Evolutionary conservation across 1,284 basidiomycete species (phyloP), one percentile per base, ranked within the genome.

Genomic region (Spongispora temasekensis): DNA sequence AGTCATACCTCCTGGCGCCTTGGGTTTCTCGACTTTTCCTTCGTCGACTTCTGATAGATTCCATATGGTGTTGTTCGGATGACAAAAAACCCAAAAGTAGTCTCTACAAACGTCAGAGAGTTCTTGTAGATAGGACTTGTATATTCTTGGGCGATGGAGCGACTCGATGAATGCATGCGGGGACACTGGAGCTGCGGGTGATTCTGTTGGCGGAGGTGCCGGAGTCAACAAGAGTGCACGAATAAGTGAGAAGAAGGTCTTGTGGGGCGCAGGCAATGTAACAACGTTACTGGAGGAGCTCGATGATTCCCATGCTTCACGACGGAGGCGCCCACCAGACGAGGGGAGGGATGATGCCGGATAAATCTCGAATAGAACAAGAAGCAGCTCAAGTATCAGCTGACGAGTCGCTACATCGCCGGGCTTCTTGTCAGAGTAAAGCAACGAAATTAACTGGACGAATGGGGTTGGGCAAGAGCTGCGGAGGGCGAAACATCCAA

Each of bases 21-120:
- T 86, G 4, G 97, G 97, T 68, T 89, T 91, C 76, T 95, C 94
- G 5, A 96, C 93, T 58, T 86, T 85, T 2, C 79, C 84, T 71
- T 94, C 89, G 68, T 98, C 91, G 1, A 93, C 88, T 67, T 95
- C 89, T 6, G 82, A 77, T 28, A 96, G 78, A 19, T 88, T 80
- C 95, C 95, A 98, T 51, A 97, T 88, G 1, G 88, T 87, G 71
- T 99, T 99, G 68, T 90, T 90, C 3, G 91, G 90, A 73, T 99
- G 97, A 72, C 97, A 98, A 78, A 98, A 98, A 58, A 99, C 91
- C 95, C 97, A 98, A 76, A 98, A 98, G 77, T 97, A 98, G 74
- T 99, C 97, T 21, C 95, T 79, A 71, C 95, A 96, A 3, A 97
- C 82, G 65, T 96, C 94, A 10, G 87, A 89, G 37, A 98, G 79